These are phyloP conservation scores for Closterium sp. DNA, from an alignment of 139 green algal species.

Conservation along the genomic window DNA sequence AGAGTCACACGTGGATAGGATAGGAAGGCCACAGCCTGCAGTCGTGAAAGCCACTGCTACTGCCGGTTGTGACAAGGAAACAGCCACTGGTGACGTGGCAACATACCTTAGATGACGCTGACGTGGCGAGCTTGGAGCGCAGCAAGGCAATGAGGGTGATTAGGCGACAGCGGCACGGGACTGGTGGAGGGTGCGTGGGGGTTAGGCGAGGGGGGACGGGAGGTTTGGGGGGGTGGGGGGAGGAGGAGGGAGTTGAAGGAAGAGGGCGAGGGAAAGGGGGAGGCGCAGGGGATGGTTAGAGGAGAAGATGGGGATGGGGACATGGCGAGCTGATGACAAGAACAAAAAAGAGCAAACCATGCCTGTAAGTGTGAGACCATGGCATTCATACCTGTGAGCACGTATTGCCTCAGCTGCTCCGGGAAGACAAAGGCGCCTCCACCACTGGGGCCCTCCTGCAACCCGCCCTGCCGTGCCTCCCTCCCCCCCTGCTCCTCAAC, in stretches of 20 bases:
- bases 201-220: too few species aligned
- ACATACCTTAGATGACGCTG: not conserved
- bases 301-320: too few species aligned
- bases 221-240: not conserved
- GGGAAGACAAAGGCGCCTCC: not conserved
- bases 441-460: not conserved
- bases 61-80: too few species aligned
- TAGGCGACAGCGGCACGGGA: conserved; percentile 78
- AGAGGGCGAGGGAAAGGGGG: not conserved
- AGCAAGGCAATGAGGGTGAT: conserved; percentile 61
- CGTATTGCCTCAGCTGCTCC: not conserved
- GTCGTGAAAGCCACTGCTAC: too few species aligned
- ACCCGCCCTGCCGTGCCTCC: too few species aligned
- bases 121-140: conserved; percentile 1
- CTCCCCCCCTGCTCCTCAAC: not conserved
- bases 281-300: not conserved
- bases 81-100: too few species aligned
- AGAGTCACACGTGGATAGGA: not conserved
- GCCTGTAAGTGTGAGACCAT: too few species aligned
- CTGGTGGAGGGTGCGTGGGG: too few species aligned
- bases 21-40: not conserved
- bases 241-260: too few species aligned
- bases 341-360: too few species aligned
- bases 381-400: not conserved
- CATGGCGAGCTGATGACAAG: too few species aligned